Percentiles rank a stretch among this genome's conserved stretches.
phyloP scores from a whole-genome alignment of 2,329 filamentous ascomycete genomes.

The Paecilomyces sp. region DNA sequence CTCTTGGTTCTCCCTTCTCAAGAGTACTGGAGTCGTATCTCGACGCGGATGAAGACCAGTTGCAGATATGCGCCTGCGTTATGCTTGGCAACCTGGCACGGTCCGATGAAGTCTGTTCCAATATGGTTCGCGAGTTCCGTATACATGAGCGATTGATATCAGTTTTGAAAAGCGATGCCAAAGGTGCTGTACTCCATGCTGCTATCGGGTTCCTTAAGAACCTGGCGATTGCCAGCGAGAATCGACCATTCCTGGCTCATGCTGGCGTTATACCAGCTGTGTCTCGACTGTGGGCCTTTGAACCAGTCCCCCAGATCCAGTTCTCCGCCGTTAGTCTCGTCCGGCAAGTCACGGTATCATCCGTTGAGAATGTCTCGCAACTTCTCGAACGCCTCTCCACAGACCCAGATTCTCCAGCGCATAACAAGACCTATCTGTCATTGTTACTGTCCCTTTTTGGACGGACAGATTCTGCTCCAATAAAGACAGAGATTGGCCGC shows the following conservation, averaged over 20 bases:
- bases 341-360: constrained; percentile 31
- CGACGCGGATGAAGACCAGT: constrained; percentile 29
- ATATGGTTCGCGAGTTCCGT: constrained; percentile 31
- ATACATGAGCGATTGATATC: constrained; percentile 35
- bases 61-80: constrained; percentile 40
- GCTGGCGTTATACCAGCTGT: constrained; percentile 33
- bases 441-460: constrained; percentile 34
- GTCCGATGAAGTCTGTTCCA: constrained; percentile 34
- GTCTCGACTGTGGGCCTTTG: constrained; percentile 32
- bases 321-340: constrained; percentile 35
- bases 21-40: constrained; percentile 35
- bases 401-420: constrained; percentile 19
- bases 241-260: constrained; percentile 30
- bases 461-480: constrained; percentile 36
- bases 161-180: constrained; percentile 31
- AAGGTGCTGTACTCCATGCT: constrained; percentile 36
- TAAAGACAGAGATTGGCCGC: constrained; percentile 42
- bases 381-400: constrained; percentile 25
- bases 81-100: constrained; percentile 43
- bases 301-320: constrained; percentile 39
- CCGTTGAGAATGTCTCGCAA: constrained; percentile 28
- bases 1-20: constrained; percentile 29
- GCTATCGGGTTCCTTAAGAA: constrained; percentile 43
- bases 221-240: constrained; percentile 37
- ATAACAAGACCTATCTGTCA: constrained; percentile 31